Conservation (phyloP, 2,329 filamentous ascomycete genomes). For the Talaromyces sp. region DNA sequence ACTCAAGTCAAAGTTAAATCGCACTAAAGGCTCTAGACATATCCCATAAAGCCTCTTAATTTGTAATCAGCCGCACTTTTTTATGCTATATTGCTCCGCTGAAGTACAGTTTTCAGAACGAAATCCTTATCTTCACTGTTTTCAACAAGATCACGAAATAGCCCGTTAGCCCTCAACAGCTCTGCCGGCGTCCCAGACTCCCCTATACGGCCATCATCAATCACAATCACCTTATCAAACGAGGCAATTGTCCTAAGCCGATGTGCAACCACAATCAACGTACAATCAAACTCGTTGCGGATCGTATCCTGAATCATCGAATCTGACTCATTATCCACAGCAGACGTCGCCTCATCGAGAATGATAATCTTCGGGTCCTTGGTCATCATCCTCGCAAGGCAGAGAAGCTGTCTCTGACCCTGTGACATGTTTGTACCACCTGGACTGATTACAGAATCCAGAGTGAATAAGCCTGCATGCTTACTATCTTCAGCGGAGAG, state of each 20-base stretch:
- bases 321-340: conserved; percentile 71
- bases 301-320: conserved; percentile 68
- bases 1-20: not conserved
- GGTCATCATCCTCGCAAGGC: conserved; percentile 68
- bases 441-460: conserved; percentile 64
- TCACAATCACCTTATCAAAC: conserved; percentile 67
- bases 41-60: conserved; percentile 32
- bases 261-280: conserved; percentile 69
- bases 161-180: not conserved
- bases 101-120: not conserved
- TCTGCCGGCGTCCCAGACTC: conserved; percentile 6
- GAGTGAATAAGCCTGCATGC: conserved; percentile 30
- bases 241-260: conserved; percentile 69
- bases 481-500: conserved; percentile 29
- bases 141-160: conserved; percentile 1
- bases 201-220: conserved; percentile 30
- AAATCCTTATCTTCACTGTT: conserved; percentile 1
- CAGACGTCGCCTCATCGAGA: conserved; percentile 70
- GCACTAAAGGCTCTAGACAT: not conserved
- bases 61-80: not conserved
- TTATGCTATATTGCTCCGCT: not conserved
- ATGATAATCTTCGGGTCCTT: conserved; percentile 69
- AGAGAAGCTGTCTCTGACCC: conserved; percentile 72
- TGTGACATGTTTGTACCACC: conserved; percentile 73
- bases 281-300: conserved; percentile 63